A percentile compares a stretch with the other conserved stretches of the same genome.
Evolutionary conservation across 2,329 filamentous ascomycete species (phyloP).

Genomic region (Calonectria henricotiae): DNA sequence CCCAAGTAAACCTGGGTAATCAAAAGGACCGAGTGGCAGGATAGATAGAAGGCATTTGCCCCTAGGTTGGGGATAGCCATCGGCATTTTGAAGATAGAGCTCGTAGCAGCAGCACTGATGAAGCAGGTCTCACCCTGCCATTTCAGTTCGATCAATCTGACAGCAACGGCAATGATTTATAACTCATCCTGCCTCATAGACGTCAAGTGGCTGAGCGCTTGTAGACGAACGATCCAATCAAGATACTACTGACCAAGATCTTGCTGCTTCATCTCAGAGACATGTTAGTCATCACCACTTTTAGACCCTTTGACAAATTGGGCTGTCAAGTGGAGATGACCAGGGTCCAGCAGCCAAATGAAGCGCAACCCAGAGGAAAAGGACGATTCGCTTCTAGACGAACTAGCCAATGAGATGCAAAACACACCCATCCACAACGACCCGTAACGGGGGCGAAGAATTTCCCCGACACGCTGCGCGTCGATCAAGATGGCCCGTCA

Average conservation of each 20-base stretch:
- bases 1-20: slow-evolving; percentile 59
- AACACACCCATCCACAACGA: not conserved
- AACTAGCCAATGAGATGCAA: slow-evolving; percentile 35
- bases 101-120: not conserved
- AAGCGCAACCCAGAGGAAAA: not conserved
- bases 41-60: slow-evolving; percentile 56
- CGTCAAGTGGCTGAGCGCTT: slow-evolving; percentile 1
- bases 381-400: slow-evolving; percentile 43
- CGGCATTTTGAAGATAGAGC: slow-evolving; percentile 32
- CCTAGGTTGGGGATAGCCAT: slow-evolving; percentile 41
- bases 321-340: slow-evolving; percentile 26
- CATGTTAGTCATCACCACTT: slow-evolving; percentile 10
- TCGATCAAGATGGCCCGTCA: slow-evolving; percentile 5
- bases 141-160: not conserved
- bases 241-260: not conserved
- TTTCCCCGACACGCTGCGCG: slow-evolving; percentile 8
- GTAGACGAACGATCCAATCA: slow-evolving; percentile 37
- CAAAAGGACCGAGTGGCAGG: slow-evolving; percentile 63
- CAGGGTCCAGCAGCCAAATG: slow-evolving; percentile 19
- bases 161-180: slow-evolving; percentile 19
- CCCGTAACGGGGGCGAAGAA: slow-evolving; percentile 23
- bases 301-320: slow-evolving; percentile 2
- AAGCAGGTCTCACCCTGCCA: not conserved
- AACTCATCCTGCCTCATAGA: not conserved
- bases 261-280: slow-evolving; percentile 9